Evolutionary conservation across 2,329 filamentous ascomycete species (phyloP).

Genomic region (Trichoderma cornu-damae): DNA sequence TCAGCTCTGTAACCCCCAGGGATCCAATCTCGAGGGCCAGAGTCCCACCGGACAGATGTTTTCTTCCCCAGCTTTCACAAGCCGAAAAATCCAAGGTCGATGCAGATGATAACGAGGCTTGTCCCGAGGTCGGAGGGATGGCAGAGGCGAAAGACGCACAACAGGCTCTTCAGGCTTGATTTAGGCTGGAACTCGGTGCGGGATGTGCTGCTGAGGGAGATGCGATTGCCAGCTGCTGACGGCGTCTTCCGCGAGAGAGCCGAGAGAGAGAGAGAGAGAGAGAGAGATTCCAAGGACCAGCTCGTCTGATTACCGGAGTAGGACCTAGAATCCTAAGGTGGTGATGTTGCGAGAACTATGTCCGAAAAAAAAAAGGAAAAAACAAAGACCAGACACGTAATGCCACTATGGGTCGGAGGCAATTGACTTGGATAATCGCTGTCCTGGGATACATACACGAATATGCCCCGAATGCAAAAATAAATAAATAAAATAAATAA

Average conservation of each 20-base stretch:
- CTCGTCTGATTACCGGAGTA: slow-evolving; percentile 1
- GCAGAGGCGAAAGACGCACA: neutral
- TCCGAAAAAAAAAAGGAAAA: slow-evolving; percentile 1
- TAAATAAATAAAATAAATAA: too few species aligned
- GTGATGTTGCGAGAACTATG: neutral
- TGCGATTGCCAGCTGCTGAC: slow-evolving; percentile 8
- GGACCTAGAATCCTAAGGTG: neutral
- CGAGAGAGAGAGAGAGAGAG: too few species aligned
- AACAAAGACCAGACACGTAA: neutral
- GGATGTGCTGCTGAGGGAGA: neutral
- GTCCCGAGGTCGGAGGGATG: slow-evolving; percentile 17
- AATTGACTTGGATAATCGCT: neutral
- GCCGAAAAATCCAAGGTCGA: slow-evolving; percentile 10
- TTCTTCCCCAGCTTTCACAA: slow-evolving; percentile 20
- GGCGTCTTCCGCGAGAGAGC: neutral
- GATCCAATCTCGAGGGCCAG: neutral
- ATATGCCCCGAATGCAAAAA: neutral
- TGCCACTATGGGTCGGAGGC: slow-evolving; percentile 12
- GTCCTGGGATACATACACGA: neutral
- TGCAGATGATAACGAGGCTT: slow-evolving; percentile 16
- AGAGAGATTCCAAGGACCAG: slow-evolving; percentile 3
- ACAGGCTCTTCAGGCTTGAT: slow-evolving; percentile 1
- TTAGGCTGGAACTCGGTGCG: neutral
- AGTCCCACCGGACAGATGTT: slow-evolving; percentile 5
- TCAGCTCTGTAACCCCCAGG: neutral